phyloP scores from a whole-genome alignment of 331 rosid genomes.

The Quercus phellos region DNA sequence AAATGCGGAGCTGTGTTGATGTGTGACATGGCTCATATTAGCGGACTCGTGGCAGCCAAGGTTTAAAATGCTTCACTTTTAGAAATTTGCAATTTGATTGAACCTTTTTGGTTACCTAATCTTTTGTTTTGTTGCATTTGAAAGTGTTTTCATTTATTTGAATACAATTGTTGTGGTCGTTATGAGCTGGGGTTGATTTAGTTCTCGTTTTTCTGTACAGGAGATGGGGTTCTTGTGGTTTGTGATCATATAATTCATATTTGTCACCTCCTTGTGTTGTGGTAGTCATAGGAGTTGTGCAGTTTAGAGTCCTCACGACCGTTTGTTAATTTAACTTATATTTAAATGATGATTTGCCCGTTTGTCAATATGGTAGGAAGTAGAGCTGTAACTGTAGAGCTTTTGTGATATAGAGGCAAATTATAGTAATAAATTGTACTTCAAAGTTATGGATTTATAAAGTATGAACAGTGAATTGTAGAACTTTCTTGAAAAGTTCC shows the following conservation, averaged over 20 bases:
- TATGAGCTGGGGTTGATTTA: neutral
- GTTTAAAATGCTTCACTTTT: slow-evolving; percentile 21
- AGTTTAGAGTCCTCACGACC: neutral
- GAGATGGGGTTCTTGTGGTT: neutral
- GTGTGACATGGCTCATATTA: slow-evolving; percentile 91
- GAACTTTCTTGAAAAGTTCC: no score
- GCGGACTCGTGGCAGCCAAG: slow-evolving; percentile 82
- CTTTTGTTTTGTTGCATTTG: neutral
- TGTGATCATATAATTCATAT: neutral
- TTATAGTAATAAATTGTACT: no score
- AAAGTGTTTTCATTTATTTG: neutral
- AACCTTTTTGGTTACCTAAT: neutral
- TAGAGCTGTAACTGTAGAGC: no score
- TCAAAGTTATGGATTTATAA: no score
- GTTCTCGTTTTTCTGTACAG: neutral
- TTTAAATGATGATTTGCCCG: no score
- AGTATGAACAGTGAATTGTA: no score
- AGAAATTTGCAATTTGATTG: neutral
- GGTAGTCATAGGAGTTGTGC: neutral
- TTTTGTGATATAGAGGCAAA: no score
- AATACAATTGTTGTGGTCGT: neutral
- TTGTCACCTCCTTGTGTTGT: neutral
- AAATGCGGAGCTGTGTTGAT: slow-evolving; percentile 70
- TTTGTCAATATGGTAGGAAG: no score
- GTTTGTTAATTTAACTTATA: neutral